Percentiles rank a stretch among this genome's conserved stretches.
Conservation (phyloP, 768 basidiomycete genomes). For the Suillus clintonianus region DNA sequence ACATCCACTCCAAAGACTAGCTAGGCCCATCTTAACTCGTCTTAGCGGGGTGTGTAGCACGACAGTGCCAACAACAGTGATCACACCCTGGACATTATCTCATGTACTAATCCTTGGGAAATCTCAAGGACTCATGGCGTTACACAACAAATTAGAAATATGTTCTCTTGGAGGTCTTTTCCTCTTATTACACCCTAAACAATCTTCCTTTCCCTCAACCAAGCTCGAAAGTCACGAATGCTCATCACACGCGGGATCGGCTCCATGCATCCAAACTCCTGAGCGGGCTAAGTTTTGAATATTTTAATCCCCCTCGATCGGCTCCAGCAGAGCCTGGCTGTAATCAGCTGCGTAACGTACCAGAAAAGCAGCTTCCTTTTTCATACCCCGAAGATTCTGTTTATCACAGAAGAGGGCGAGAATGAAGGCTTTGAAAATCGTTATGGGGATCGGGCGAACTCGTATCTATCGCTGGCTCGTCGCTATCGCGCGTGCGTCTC, state of each 20-base stretch:
- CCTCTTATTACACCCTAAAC: too few relatives aligned
- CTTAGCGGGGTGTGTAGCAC: too few relatives aligned
- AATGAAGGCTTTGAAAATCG: neutral
- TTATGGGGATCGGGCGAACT: neutral
- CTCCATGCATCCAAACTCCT: slow-evolving; percentile 38
- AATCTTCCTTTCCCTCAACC: slow-evolving; percentile 19
- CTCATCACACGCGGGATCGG: slow-evolving; percentile 59
- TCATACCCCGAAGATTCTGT: neutral
- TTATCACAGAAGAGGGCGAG: neutral
- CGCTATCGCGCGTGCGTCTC: neutral
- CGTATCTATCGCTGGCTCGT: neutral
- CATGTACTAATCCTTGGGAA: too few relatives aligned
- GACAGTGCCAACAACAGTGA: too few relatives aligned
- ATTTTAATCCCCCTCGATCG: slow-evolving; percentile 64
- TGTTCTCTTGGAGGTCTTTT: too few relatives aligned
- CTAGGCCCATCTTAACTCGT: too few relatives aligned
- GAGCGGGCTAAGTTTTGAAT: slow-evolving; percentile 70
- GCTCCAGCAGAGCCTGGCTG: slow-evolving; percentile 58
- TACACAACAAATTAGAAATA: too few relatives aligned
- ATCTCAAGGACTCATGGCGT: too few relatives aligned
- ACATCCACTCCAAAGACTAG: too few relatives aligned
- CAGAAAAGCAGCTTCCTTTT: neutral
- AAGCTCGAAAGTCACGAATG: slow-evolving; percentile 67
- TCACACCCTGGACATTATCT: too few relatives aligned
- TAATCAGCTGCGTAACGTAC: neutral